Evolutionary conservation across 2,329 filamentous ascomycete species (phyloP).

Genomic region (Cryphonectria naterciae): DNA sequence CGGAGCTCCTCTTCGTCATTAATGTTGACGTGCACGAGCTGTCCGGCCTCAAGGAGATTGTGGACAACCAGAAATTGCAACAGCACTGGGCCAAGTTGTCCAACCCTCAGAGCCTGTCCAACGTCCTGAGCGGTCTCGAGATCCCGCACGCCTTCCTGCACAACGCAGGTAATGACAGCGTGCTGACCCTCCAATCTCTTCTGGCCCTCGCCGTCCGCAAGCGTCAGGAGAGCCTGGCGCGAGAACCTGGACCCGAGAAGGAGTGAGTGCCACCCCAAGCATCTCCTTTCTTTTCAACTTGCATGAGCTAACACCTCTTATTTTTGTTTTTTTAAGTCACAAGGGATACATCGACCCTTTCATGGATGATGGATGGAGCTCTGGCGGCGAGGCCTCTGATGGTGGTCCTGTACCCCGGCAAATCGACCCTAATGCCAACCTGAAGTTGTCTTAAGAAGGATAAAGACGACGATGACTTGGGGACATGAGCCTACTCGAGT

Average conservation of each 20-base stretch:
- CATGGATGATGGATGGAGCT: constrained; percentile 38
- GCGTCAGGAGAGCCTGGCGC: constrained; percentile 35
- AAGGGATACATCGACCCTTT: constrained; percentile 32
- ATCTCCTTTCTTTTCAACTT: background rate
- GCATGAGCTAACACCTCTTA: background rate
- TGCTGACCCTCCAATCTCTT: constrained; percentile 76
- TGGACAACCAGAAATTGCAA: constrained; percentile 77
- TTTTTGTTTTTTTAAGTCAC: background rate
- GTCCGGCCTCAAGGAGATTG: constrained; percentile 60
- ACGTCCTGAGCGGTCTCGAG: constrained; percentile 66
- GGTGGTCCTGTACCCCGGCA: constrained; percentile 32
- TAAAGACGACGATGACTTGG: background rate
- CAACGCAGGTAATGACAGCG: constrained; percentile 86
- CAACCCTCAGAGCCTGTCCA: constrained; percentile 60
- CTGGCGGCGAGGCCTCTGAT: constrained; percentile 39
- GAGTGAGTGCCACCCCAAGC: constrained; percentile 1
- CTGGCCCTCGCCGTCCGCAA: constrained; percentile 59
- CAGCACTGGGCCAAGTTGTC: constrained; percentile 60
- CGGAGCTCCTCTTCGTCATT: constrained; percentile 68
- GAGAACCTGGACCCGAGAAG: constrained; percentile 24
- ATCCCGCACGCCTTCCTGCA: constrained; percentile 71
- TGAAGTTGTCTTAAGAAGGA: background rate
- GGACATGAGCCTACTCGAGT: background rate
- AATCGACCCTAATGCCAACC: constrained; percentile 10
- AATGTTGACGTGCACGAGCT: constrained; percentile 63